phyloP scores from a whole-genome alignment of 768 basidiomycete genomes.

The Dendrothele bispora region DNA sequence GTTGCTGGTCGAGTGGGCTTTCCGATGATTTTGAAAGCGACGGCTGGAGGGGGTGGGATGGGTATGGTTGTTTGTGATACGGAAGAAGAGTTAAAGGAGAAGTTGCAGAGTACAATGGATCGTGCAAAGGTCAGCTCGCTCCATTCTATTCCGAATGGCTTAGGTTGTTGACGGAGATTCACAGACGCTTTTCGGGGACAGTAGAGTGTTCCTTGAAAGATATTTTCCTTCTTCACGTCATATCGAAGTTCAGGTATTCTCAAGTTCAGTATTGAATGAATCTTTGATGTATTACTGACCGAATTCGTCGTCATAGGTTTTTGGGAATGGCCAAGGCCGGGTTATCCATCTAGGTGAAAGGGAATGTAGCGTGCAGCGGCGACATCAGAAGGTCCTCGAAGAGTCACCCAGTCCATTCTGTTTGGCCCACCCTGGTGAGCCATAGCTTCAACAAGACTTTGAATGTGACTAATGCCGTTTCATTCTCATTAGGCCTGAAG shows the following conservation, averaged over 20 bases:
- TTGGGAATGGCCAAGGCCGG: slow-evolving; percentile 61
- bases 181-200: slow-evolving; percentile 48
- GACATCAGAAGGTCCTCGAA: slow-evolving; percentile 75
- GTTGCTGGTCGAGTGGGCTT: slow-evolving; percentile 47
- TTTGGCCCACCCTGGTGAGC: slow-evolving; percentile 39
- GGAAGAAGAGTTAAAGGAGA: slow-evolving; percentile 34
- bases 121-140: slow-evolving; percentile 46
- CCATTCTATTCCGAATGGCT: background rate
- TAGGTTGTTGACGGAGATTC: background rate
- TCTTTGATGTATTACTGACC: background rate
- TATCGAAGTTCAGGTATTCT: slow-evolving; percentile 60
- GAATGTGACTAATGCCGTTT: background rate
- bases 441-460: background rate
- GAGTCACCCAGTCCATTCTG: slow-evolving; percentile 68
- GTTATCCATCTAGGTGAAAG: slow-evolving; percentile 68
- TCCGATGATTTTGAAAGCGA: slow-evolving; percentile 68
- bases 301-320: slow-evolving; percentile 42
- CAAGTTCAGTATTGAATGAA: background rate
- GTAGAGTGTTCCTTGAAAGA: slow-evolving; percentile 58
- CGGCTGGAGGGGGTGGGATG: slow-evolving; percentile 71
- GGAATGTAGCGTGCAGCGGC: slow-evolving; percentile 67
- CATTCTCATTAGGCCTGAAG: slow-evolving; percentile 34
- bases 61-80: slow-evolving; percentile 56
- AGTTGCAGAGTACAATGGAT: slow-evolving; percentile 34
- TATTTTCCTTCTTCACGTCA: slow-evolving; percentile 59